phyloP scores from a whole-genome alignment of 768 basidiomycete genomes.

The Myochromella boudieri region DNA sequence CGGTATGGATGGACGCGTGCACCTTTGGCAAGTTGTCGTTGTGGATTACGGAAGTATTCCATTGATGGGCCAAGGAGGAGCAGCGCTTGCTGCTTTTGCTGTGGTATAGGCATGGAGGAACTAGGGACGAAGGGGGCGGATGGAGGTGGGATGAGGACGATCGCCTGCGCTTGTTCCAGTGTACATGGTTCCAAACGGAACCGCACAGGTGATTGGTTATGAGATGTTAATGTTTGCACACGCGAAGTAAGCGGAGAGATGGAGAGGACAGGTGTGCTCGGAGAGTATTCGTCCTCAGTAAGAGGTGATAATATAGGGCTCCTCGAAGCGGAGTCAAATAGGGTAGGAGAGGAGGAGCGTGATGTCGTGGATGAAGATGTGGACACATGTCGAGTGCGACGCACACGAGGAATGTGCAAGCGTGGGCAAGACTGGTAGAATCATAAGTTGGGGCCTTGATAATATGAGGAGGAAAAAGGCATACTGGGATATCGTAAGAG shows the following conservation, averaged over 20 bases:
- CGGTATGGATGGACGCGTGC: slow-evolving; percentile 59
- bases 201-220: slow-evolving; percentile 12
- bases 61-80: slow-evolving; percentile 53
- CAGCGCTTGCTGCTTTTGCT: slow-evolving; percentile 29
- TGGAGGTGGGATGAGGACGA: slow-evolving; percentile 43
- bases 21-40: slow-evolving; percentile 40
- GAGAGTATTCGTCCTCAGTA: slow-evolving; percentile 7
- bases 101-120: slow-evolving; percentile 11
- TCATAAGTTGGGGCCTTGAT: slow-evolving; percentile 3
- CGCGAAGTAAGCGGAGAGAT: slow-evolving; percentile 22
- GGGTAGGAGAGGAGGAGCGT: slow-evolving; percentile 36
- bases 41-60: slow-evolving; percentile 42
- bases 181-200: slow-evolving; percentile 43
- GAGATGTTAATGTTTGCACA: slow-evolving; percentile 19
- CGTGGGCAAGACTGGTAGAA: slow-evolving; percentile 16
- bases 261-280: slow-evolving; percentile 36
- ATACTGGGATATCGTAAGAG: slow-evolving; percentile 19
- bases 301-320: slow-evolving; percentile 3
- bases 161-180: slow-evolving; percentile 53
- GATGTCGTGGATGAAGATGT: slow-evolving; percentile 38
- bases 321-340: slow-evolving; percentile 17
- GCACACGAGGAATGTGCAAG: slow-evolving; percentile 20
- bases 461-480: slow-evolving; percentile 1
- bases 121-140: slow-evolving; percentile 20
- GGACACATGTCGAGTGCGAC: slow-evolving; percentile 32